A percentile compares a stretch with the other conserved stretches of the same genome.
These are phyloP conservation scores for Datura wrightii DNA, from an alignment of 257 asterid genomes.

Conservation along the genomic window DNA sequence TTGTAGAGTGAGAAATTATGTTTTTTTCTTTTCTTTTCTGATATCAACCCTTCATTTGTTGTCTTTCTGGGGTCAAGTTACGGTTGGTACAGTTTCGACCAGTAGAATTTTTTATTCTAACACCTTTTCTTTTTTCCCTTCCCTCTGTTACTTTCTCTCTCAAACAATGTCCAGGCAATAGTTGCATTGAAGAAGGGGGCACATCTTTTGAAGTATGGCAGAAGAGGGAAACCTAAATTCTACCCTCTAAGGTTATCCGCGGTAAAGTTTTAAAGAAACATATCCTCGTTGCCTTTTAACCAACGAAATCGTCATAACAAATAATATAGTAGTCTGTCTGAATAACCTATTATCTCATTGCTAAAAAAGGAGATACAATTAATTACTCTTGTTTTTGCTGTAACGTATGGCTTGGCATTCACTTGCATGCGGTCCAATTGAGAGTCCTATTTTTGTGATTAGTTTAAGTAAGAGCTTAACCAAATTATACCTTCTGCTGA, in stretches of 20 bases:
- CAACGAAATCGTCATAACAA: not conserved
- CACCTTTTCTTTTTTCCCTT: not conserved
- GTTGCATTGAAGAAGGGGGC: slow-evolving; percentile 61
- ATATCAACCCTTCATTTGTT: not conserved
- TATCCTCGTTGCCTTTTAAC: not conserved
- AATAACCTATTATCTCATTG: not conserved
- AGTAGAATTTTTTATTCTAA: slow-evolving; percentile 1
- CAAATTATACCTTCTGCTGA: not conserved
- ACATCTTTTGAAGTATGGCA: slow-evolving; percentile 51
- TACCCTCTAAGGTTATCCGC: slow-evolving; percentile 58
- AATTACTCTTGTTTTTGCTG: not conserved
- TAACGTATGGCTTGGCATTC: not conserved
- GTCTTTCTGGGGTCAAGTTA: not conserved
- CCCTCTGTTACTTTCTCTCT: not conserved
- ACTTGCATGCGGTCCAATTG: not conserved
- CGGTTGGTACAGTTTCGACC: not conserved
- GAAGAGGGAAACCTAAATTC: slow-evolving; percentile 60
- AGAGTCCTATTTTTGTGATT: not conserved
- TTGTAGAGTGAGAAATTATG: not conserved
- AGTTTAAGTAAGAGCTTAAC: not conserved
- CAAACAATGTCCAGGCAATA: slow-evolving; percentile 49
- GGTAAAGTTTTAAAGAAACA: slow-evolving; percentile 36
- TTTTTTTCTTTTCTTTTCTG: not conserved
- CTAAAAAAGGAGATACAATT: too few relatives aligned
- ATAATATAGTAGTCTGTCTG: not conserved